phyloP scores from a whole-genome alignment of 2,329 filamentous ascomycete genomes.

The Pyrenophora seminiperda region DNA sequence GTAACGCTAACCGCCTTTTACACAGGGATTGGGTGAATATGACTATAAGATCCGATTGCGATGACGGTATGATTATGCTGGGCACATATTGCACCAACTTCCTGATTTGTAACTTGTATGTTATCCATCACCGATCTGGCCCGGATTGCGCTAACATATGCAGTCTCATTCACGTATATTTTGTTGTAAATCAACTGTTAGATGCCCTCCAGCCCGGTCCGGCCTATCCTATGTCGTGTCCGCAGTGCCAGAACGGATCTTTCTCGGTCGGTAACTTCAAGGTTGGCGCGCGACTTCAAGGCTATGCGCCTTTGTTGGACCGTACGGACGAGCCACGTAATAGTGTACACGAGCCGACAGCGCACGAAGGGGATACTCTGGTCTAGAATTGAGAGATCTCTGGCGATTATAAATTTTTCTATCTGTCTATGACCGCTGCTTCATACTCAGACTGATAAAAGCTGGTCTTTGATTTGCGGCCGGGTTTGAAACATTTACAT shows the following conservation, averaged over 20 bases:
- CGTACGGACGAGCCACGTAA: not conserved
- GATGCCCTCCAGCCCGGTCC: slow-evolving; percentile 21
- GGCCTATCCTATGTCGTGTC: slow-evolving; percentile 28
- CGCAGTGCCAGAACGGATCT: slow-evolving; percentile 31
- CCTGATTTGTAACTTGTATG: slow-evolving; percentile 36
- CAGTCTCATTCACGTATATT: slow-evolving; percentile 35
- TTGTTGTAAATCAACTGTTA: slow-evolving; percentile 22
- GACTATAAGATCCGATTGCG: not conserved
- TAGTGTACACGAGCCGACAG: not conserved
- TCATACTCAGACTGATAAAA: no score
- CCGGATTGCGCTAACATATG: not conserved
- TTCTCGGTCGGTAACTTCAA: slow-evolving; percentile 21
- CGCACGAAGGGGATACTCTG: not conserved
- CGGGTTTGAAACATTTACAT: no score
- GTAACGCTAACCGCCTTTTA: not conserved
- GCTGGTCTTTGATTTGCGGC: not conserved
- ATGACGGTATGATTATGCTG: slow-evolving; percentile 11
- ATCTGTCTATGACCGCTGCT: no score
- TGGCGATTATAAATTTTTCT: no score
- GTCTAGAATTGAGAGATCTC: not conserved
- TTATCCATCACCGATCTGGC: not conserved
- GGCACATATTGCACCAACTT: slow-evolving; percentile 40
- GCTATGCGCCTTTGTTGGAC: not conserved
- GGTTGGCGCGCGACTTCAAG: not conserved
- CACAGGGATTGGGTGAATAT: slow-evolving; percentile 2